Base-by-base conservation (phyloP, 768 basidiomycete species). In the Lentinula boryana region DNA sequence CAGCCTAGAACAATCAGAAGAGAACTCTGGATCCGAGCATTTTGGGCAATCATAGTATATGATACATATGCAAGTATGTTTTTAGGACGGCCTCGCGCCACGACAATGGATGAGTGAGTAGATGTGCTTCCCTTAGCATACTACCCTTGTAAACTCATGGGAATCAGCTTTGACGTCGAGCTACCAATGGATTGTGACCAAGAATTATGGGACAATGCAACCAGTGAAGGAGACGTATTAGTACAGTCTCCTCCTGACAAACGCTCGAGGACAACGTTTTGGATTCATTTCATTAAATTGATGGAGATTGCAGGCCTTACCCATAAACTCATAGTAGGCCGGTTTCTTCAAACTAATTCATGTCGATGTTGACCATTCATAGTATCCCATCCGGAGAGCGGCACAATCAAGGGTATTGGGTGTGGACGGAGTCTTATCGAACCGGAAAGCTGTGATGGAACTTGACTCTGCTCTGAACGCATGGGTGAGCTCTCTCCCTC, bases 21-120 rank as follows among this genome's bases (percentile, higher is more conserved):
- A 68, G 90, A 93, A 68, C 76, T 87, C 16, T 89, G 88, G 83
- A 89, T 88, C 67, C 80, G 86, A n/a, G 83, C 81, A 10, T 86
- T 86, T 64, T 87, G 85, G 85, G 83, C 65, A 18, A 71, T 50
- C 9, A 33, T 60, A 35, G 16, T 13, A 9, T 32, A 15, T 21
- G 58, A 60, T 33, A 43, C 36, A 31, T 60, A 16, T 32, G 48
- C 65, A 53, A 76, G 76, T 27, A 67, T 72, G 16, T 73, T 74
- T 23, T 70, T 85, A 31, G 85, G 86, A n/a, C 73, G 85, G 15
- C 82, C 84, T 0, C 36, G 57, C 12, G 46, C 40, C 36, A 48
- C 57, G 10, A 48, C 43, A n/a, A 21, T 27, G 2, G 57, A 58
- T 21, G 43, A 58, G 40, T 43, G 23, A 7, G 44, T 27, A 2